Evolutionary conservation across 2,329 filamentous ascomycete species (phyloP), one percentile per base, ranked within the genome.

Genomic region (Colletotrichum tabaci): DNA sequence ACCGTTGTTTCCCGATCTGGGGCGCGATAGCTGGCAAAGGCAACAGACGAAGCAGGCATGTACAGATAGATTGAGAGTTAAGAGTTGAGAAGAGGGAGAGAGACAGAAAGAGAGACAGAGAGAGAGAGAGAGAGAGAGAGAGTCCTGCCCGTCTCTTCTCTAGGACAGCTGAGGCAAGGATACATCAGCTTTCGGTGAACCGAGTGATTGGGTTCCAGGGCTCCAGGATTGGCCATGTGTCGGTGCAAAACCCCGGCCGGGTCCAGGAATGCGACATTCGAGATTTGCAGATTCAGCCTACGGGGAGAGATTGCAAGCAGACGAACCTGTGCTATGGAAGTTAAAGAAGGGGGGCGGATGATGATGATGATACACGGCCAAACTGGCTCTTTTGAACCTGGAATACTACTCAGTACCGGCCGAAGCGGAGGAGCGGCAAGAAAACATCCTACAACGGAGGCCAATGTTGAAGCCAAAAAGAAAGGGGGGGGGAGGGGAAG

Each of bases 291-390:
- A 62, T 62, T 35, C n/a, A 23, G 21, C 38, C 49, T 18, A 61
- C 30, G 35, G 60, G 47, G 44, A 44, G 50, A 56, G 67, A 57
- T 61, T 44, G 46, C 44, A 62, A 67, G 64, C 64, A 71, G 64
- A 71, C 40, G 64, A 71, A 71, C 68, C 44, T 62, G 64, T 62
- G 67, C 62, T 35, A 61, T 23, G 1, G 50, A 57, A 67, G 62
- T 49, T 47, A 49, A 67, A 56, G 55, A 40, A 21, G 56, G 26
- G 26, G 26, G 26, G 26, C 26, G 26, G 26, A 26, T 26, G 26
- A 26, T 26, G 10, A 60, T 26, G 21, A 26, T 52, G 61, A 42
- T 63, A 30, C 46, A 50, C 18, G 18, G n/a, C 15, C 26, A 26
- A 26, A 26, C 26, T 26, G 26, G 26, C 26, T 26, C 4, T 3